Evolutionary conservation across 2,329 filamentous ascomycete genomes (phyloP).

Genomic region (Alternaria postmessia): DNA sequence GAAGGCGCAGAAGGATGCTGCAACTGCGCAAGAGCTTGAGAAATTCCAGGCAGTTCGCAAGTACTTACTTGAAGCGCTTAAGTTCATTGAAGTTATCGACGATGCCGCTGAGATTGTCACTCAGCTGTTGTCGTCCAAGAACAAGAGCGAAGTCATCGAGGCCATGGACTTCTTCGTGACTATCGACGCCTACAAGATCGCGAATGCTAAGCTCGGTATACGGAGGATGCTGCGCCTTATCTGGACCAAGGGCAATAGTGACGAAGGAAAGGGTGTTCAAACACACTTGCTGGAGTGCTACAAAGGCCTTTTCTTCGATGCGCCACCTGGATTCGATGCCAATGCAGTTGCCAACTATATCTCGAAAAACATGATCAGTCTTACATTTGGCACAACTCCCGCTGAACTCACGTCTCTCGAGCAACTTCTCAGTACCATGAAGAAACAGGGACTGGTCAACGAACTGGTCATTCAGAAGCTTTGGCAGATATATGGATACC

Average conservation of each 20-base stretch:
- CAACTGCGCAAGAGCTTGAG: conserved; percentile 85
- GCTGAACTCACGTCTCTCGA: conserved; percentile 95
- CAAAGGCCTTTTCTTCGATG: conserved; percentile 93
- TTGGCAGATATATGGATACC: conserved; percentile 97
- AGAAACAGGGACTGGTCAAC: conserved; percentile 87
- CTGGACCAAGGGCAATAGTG: conserved; percentile 99
- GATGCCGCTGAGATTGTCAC: conserved; percentile 81
- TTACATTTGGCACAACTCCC: conserved; percentile 94
- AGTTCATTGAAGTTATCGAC: conserved; percentile 91
- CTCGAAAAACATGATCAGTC: conserved; percentile 97
- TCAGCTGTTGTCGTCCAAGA: conserved; percentile 89
- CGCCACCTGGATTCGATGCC: conserved; percentile 83
- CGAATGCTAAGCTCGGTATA: conserved; percentile 91
- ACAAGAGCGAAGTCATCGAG: conserved; percentile 98
- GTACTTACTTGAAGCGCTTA: conserved; percentile 92
- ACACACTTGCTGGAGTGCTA: conserved; percentile 97
- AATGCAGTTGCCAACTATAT: conserved; percentile 96
- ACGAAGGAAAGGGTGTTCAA: conserved; percentile 98
- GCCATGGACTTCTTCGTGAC: conserved; percentile 99
- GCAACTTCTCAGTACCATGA: conserved; percentile 95
- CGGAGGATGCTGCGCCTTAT: conserved; percentile 95
- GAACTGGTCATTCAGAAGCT: conserved; percentile 88
- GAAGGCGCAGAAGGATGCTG: conserved; percentile 85
- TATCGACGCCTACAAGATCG: conserved; percentile 93
- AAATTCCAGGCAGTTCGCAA: conserved; percentile 87